Evolutionary conservation across 106 monocot genomes (phyloP).

Genomic region (Ottelia alismoides): DNA sequence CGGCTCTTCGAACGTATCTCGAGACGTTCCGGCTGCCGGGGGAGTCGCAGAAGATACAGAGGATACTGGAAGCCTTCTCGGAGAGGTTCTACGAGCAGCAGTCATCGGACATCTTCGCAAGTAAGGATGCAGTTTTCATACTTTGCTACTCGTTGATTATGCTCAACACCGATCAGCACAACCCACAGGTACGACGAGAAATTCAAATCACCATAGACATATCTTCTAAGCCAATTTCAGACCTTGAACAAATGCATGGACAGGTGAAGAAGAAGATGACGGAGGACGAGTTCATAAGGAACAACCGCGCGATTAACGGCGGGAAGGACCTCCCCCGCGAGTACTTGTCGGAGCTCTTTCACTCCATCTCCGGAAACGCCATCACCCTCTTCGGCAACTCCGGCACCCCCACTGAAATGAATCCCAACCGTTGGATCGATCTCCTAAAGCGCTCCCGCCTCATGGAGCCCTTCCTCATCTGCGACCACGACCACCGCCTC

Average conservation of each 20-base stretch:
- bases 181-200: too few species aligned
- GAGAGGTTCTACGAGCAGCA: slow-evolving; percentile 76
- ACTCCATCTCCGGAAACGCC: slow-evolving; percentile 57
- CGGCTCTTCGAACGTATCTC: slow-evolving; percentile 56
- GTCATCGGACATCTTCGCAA: slow-evolving; percentile 44
- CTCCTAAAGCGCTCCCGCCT: slow-evolving; percentile 35
- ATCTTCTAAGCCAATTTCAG: too few species aligned
- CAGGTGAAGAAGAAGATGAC: slow-evolving; percentile 99
- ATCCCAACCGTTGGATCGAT: slow-evolving; percentile 39
- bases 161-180: slow-evolving; percentile 94
- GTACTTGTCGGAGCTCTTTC: slow-evolving; percentile 75
- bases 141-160: slow-evolving; percentile 83
- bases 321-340: slow-evolving; percentile 74
- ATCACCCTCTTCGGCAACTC: slow-evolving; percentile 39
- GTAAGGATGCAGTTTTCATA: slow-evolving; percentile 65
- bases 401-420: slow-evolving; percentile 14
- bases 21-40: slow-evolving; percentile 86
- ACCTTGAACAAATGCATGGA: too few species aligned
- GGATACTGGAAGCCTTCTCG: slow-evolving; percentile 83
- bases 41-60: slow-evolving; percentile 91
- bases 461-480: slow-evolving; percentile 43
- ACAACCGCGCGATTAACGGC: slow-evolving; percentile 70
- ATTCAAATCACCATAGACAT: too few species aligned
- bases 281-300: slow-evolving; percentile 89
- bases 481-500: slow-evolving; percentile 59